Evolutionary conservation across 2,329 filamentous ascomycete species (phyloP).

Genomic region (Arthrinium puccinioides): DNA sequence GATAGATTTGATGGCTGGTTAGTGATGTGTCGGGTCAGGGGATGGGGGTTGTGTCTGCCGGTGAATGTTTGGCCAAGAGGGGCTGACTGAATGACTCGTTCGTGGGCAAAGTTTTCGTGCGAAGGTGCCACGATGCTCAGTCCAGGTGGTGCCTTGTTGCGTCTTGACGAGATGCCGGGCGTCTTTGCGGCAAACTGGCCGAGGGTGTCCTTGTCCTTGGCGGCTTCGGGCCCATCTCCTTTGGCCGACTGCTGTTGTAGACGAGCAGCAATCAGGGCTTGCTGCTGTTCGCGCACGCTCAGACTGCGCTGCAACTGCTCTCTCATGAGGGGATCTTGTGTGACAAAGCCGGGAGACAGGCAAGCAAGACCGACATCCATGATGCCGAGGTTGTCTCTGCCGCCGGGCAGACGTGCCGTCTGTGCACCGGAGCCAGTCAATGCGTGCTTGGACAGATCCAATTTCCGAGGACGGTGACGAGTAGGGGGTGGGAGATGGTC

Average conservation of each 20-base stretch:
- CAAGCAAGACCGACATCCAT: slow-evolving; percentile 93
- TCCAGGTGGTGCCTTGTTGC: slow-evolving; percentile 78
- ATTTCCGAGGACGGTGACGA: slow-evolving; percentile 66
- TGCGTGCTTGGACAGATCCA: slow-evolving; percentile 67
- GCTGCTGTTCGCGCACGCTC: slow-evolving; percentile 86
- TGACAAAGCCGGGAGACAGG: slow-evolving; percentile 90
- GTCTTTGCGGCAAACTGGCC: slow-evolving; percentile 57
- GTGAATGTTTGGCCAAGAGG: slow-evolving; percentile 94
- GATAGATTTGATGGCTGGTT: slow-evolving; percentile 79
- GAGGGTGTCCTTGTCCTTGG: slow-evolving; percentile 43
- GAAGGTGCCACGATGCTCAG: slow-evolving; percentile 93
- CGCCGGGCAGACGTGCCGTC: slow-evolving; percentile 69
- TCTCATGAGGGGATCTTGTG: slow-evolving; percentile 92
- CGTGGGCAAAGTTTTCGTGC: slow-evolving; percentile 84
- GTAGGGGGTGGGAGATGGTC: slow-evolving; percentile 55
- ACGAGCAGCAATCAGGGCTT: slow-evolving; percentile 88
- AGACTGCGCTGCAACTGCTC: slow-evolving; percentile 92
- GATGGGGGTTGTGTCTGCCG: slow-evolving; percentile 72
- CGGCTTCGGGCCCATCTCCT: slow-evolving; percentile 55
- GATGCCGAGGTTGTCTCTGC: slow-evolving; percentile 71
- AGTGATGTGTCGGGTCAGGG: slow-evolving; percentile 67
- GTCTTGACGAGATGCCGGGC: slow-evolving; percentile 59
- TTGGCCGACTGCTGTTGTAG: slow-evolving; percentile 81
- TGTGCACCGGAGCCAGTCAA: slow-evolving; percentile 41
- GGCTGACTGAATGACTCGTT: slow-evolving; percentile 94